phyloP scores from a whole-genome alignment of 805 yeast genomes.

The Scheffersomyces stipitis region DNA sequence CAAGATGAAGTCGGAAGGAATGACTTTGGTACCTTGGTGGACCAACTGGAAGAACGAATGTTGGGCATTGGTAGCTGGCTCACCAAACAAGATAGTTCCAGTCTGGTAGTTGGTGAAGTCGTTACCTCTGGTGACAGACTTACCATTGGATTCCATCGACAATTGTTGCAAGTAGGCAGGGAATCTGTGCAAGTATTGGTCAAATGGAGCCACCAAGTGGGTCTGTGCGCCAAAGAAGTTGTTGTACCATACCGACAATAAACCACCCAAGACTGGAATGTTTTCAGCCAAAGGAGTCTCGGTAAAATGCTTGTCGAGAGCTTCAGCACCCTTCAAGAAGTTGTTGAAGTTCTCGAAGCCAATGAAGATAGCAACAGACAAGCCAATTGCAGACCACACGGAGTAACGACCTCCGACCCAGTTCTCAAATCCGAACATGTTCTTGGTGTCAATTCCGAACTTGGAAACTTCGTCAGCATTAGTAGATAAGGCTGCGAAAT shows the following conservation, averaged over 20 bases:
- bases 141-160: slow-evolving; percentile 99
- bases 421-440: slow-evolving; percentile 97
- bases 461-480: slow-evolving; percentile 87
- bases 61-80: slow-evolving; percentile 98
- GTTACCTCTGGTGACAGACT: slow-evolving; percentile 91
- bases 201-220: slow-evolving; percentile 97
- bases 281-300: slow-evolving; percentile 84
- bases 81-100: slow-evolving; percentile 94
- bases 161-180: slow-evolving; percentile 99
- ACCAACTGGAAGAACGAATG: slow-evolving; percentile 99
- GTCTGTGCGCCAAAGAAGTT: slow-evolving; percentile 98
- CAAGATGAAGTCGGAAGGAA: slow-evolving; percentile 94
- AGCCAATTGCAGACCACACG: slow-evolving; percentile 99
- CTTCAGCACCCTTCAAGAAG: slow-evolving; percentile 96
- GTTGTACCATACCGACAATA: slow-evolving; percentile 96
- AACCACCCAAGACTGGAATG: slow-evolving; percentile 92
- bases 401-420: slow-evolving; percentile 99
- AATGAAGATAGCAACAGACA: slow-evolving; percentile 90
- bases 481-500: slow-evolving; percentile 95
- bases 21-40: slow-evolving; percentile 97
- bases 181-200: slow-evolving; percentile 98
- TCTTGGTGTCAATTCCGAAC: slow-evolving; percentile 95
- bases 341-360: slow-evolving; percentile 93
- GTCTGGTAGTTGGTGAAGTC: slow-evolving; percentile 92
- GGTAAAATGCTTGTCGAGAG: slow-evolving; percentile 88